These are phyloP conservation scores for Pichia insulana DNA, from an alignment of 805 yeast species.

Conservation along the genomic window DNA sequence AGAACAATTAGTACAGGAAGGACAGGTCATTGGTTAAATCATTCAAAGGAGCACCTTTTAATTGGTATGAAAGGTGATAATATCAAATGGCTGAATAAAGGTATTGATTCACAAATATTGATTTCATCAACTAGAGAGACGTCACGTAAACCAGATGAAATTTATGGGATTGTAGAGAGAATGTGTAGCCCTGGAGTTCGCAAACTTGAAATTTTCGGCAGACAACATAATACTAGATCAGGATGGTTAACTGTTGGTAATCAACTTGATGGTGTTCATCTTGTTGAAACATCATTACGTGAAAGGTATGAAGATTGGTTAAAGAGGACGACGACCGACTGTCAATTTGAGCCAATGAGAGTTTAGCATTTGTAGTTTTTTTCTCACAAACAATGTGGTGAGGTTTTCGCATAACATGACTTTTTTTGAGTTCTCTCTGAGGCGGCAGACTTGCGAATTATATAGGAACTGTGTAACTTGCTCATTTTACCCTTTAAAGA, in stretches of 20 bases:
- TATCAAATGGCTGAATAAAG: slow-evolving; percentile 60
- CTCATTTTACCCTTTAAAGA: too few relatives aligned
- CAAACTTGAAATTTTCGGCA: slow-evolving; percentile 83
- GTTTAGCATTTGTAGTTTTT: too few relatives aligned
- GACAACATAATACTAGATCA: slow-evolving; percentile 74
- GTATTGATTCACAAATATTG: slow-evolving; percentile 65
- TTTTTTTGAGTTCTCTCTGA: too few relatives aligned
- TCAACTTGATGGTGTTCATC: slow-evolving; percentile 52
- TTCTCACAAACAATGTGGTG: background rate
- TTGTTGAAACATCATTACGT: slow-evolving; percentile 50
- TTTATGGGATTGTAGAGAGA: slow-evolving; percentile 78
- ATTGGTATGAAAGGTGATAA: slow-evolving; percentile 73
- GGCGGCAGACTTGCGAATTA: too few relatives aligned
- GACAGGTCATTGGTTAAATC: slow-evolving; percentile 96
- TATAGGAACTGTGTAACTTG: too few relatives aligned
- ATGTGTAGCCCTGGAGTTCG: slow-evolving; percentile 69
- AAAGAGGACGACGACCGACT: background rate
- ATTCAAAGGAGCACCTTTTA: slow-evolving; percentile 82
- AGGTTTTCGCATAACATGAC: background rate
- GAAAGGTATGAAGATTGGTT: slow-evolving; percentile 12
- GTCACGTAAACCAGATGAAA: slow-evolving; percentile 85
- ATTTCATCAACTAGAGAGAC: slow-evolving; percentile 84
- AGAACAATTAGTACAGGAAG: slow-evolving; percentile 91
- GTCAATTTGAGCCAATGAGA: slow-evolving; percentile 1
- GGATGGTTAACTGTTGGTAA: slow-evolving; percentile 90